A percentile compares a stretch with the other conserved stretches of the same genome.
Conservation (phyloP, 352 stramenopile species). For the Pythium guiyangense region DNA sequence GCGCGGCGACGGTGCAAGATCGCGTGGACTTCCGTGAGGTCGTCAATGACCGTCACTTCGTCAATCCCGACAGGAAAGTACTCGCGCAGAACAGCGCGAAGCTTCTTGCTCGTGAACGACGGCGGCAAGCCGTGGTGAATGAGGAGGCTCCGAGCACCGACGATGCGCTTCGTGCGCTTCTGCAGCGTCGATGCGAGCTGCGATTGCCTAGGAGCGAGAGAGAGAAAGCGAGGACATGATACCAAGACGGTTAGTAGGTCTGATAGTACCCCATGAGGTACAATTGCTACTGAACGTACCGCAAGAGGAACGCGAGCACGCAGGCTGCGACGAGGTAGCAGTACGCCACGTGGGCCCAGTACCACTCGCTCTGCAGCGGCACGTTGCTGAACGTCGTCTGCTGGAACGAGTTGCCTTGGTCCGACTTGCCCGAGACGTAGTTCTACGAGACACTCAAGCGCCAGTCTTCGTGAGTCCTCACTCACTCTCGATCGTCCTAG, state of each 20-base stretch:
- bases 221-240: not conserved
- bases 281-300: slow-evolving; percentile 3
- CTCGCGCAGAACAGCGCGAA: slow-evolving; percentile 31
- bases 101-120: slow-evolving; percentile 37
- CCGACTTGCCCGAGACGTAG: slow-evolving; percentile 50
- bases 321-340: slow-evolving; percentile 63
- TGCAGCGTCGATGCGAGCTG: slow-evolving; percentile 40
- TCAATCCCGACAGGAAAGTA: slow-evolving; percentile 42
- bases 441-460: slow-evolving; percentile 35
- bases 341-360: slow-evolving; percentile 73
- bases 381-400: slow-evolving; percentile 83
- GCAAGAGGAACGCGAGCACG: slow-evolving; percentile 39
- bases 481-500: not conserved
- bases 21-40: slow-evolving; percentile 53
- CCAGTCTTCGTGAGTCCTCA: not conserved
- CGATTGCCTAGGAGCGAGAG: slow-evolving; percentile 29
- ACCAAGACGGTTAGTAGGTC: no score
- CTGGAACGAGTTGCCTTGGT: slow-evolving; percentile 47
- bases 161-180: slow-evolving; percentile 53
- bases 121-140: slow-evolving; percentile 58
- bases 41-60: slow-evolving; percentile 60
- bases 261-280: not conserved
- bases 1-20: slow-evolving; percentile 42
- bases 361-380: slow-evolving; percentile 70
- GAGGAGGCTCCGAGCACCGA: slow-evolving; percentile 65